Evolutionary conservation across 129 eudicot species (phyloP), one percentile per base, ranked within the genome.

Genomic region (Flaveria linearis): DNA sequence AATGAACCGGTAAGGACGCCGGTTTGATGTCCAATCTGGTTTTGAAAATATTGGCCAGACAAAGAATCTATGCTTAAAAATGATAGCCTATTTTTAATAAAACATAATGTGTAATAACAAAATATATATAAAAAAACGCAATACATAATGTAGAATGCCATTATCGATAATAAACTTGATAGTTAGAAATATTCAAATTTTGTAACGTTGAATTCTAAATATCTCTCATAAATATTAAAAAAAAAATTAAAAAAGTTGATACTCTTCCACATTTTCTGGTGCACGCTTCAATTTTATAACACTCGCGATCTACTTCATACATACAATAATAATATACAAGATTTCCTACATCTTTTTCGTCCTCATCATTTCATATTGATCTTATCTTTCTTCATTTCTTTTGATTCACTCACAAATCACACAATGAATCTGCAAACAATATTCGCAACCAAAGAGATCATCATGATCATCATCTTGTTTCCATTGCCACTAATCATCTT

Each of bases 391-490:
- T 50, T 50, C 56, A 50, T 50, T 50, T 50, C 18, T 4, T 16
- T 15, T 50, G 18, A 15, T 53, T 17, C 23, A 9, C 30, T 9
- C 15, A 3, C 53, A 49, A 49, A 49, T 49, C 15, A 49, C 53
- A 49, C 15, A 22, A 57, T 57, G 64, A 57, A 57, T 57, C 64
- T 22, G 0, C 16, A 57, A 22, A 57, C 64, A 57, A 20, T 22
- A 8, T 36, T 36, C 41, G 22, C 64, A 61, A 14, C 42, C 42
- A 61, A 26, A 62, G 41, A 64, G 2, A 33, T 36, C 68, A 33
- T 0, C 39, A 33, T 33, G 39, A 50, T 66, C 25, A 15, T 76
- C 45, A 25, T 85, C 60, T 7, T 81, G 23, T 10, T 80, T 3
- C 55, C 46, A 4, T 46, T 41, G 8, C 45, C 74, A 64, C 52